A percentile compares a stretch with the other conserved stretches of the same genome.
Evolutionary conservation across 257 asterid genomes (phyloP).

Genomic region (Solanum dulcamara): DNA sequence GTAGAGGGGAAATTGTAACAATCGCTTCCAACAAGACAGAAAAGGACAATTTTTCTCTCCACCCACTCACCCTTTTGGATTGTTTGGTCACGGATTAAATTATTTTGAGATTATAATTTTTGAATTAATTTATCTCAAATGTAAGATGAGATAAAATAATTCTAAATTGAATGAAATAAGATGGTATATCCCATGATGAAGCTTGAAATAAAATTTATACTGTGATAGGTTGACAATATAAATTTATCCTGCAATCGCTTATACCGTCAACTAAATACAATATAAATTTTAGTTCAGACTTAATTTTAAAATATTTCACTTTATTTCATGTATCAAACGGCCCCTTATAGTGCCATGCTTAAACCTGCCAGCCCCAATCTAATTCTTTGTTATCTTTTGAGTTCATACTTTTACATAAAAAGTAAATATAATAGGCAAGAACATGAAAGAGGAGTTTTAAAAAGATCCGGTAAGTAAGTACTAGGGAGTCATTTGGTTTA

Average conservation of each 20-base stretch:
- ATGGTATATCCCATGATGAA: background rate
- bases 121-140: no score
- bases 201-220: background rate
- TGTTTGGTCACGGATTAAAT: background rate
- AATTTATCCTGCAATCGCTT: background rate
- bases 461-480: no score
- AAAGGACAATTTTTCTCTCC: background rate
- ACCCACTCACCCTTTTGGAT: background rate
- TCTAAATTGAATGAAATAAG: no score
- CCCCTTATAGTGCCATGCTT: background rate
- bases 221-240: background rate
- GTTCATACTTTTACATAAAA: background rate
- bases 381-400: background rate
- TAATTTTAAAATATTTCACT: background rate
- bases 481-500: no score
- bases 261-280: background rate
- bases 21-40: background rate
- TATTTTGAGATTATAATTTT: no score
- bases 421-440: no score
- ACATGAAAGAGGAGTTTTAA: no score
- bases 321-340: background rate
- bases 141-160: no score
- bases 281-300: background rate
- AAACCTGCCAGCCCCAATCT: background rate
- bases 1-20: background rate